A percentile compares a stretch with the other conserved stretches of the same genome.
These are phyloP conservation scores for Talaromyces sp. DNA, from an alignment of 2,329 filamentous ascomycete genomes.

Conservation along the genomic window DNA sequence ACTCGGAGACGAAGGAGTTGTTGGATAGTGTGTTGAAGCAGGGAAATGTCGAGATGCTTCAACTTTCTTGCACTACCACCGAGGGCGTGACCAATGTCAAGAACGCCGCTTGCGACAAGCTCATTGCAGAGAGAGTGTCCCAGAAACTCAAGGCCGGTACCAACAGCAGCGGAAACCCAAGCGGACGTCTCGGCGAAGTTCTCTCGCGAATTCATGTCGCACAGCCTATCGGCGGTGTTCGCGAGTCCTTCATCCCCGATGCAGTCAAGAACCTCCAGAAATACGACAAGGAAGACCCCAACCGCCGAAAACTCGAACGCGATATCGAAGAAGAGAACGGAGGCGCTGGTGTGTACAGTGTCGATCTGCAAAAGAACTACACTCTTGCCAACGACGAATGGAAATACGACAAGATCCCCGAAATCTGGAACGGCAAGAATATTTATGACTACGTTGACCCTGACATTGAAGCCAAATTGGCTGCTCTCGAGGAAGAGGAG, in stretches of 20 bases:
- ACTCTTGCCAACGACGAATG: constrained; percentile 82
- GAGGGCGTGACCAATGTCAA: constrained; percentile 94
- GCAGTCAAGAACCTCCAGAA: constrained; percentile 76
- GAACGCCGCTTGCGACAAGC: constrained; percentile 87
- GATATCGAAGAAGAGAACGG: constrained; percentile 91
- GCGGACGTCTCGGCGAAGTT: constrained; percentile 81
- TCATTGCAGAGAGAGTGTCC: constrained; percentile 87
- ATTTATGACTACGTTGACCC: constrained; percentile 96
- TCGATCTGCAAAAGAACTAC: constrained; percentile 87
- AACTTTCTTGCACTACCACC: constrained; percentile 90
- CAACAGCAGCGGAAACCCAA: constrained; percentile 71
- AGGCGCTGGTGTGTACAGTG: constrained; percentile 91
- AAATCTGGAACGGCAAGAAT: constrained; percentile 93
- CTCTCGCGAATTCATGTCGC: constrained; percentile 95
- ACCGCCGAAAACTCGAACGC: constrained; percentile 71
- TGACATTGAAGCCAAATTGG: constrained; percentile 90
- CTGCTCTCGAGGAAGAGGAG: constrained; percentile 90
- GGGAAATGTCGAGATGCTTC: constrained; percentile 86
- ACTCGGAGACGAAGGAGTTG: constrained; percentile 71
- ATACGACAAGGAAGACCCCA: constrained; percentile 86
- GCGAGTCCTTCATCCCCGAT: constrained; percentile 85
- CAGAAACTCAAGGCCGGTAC: constrained; percentile 91
- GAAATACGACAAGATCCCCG: constrained; percentile 95
- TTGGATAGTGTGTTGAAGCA: constrained; percentile 77
- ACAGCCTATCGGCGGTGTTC: constrained; percentile 77